Evolutionary conservation across 2,329 filamentous ascomycete species (phyloP), one percentile per base, ranked within the genome.

Genomic region (Trichoderma asperellum): DNA sequence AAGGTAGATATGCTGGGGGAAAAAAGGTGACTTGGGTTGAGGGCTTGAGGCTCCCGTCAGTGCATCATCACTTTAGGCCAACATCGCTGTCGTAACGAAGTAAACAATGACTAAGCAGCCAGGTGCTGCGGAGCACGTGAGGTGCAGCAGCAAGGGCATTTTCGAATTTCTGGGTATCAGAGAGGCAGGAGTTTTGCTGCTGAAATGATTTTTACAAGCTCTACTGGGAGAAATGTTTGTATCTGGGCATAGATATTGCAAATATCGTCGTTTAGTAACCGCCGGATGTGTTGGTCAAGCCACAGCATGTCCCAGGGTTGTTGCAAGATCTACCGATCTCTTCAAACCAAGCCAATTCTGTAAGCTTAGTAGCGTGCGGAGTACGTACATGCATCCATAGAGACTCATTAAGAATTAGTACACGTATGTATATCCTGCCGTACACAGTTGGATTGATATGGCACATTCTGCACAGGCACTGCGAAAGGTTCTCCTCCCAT

Each of bases 11-110:
- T 59, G 55, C 18, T n/a, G 10, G 29, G 55, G 37, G 40, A 18
- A 5, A 40, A 43, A 59, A 43, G 29, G 43, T 67, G 21, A 16
- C 29, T 32, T 52, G 47, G 61, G 61, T 56, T 5, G 32, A 59
- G 34, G 29, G 55, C 64, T 49, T 59, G 64, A 67, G 64, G 64
- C 64, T 67, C 32, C 64, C 53, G 37, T 59, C 64, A 52, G 64
- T 59, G 64, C 64, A 67, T 67, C 55, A 66, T 66, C 64, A 67
- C 29, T 58, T 67, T 58, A 67, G 64, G 64, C 64, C 64, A 67
- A 21, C 64, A 35, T 53, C 16, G 21, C 64, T 49, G 55, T 57
- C 64, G 64, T 67, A 58, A 67, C 56, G 63, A 11, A 24, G 53
- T 59, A 52, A 67, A 67, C 55, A 67, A 59, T 67, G 64, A 67